Conservation (phyloP, 305 asterid species). For the Fraxinus velutina region DNA sequence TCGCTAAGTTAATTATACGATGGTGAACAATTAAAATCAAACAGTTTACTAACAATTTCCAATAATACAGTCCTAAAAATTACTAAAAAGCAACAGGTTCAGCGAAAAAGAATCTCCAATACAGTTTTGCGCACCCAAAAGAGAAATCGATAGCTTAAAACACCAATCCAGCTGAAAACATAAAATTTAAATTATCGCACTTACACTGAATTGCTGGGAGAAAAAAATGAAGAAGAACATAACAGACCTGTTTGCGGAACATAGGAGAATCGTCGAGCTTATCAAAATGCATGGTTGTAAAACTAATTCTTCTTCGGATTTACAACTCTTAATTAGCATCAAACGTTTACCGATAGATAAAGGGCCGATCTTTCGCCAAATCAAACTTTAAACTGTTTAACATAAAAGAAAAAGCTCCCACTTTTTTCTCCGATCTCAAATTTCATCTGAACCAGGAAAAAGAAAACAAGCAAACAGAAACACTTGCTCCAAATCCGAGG, state of each 20-base stretch:
- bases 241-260: slow-evolving; percentile 95
- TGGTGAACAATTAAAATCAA: slow-evolving; percentile 18
- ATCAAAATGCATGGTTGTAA: slow-evolving; percentile 76
- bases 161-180: slow-evolving; percentile 7
- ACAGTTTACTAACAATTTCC: neutral
- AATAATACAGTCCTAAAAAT: neutral
- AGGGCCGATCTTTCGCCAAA: slow-evolving; percentile 39
- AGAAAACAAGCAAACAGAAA: neutral
- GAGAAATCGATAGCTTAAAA: slow-evolving; percentile 9
- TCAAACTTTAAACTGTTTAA: slow-evolving; percentile 7
- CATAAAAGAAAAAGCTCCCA: slow-evolving; percentile 28
- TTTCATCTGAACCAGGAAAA: slow-evolving; percentile 25
- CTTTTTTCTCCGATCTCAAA: slow-evolving; percentile 37
- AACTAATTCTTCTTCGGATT: slow-evolving; percentile 27
- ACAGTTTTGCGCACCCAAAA: slow-evolving; percentile 8
- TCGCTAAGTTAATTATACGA: slow-evolving; percentile 9
- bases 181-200: slow-evolving; percentile 1
- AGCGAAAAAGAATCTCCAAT: neutral
- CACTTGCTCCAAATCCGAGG: slow-evolving; percentile 32
- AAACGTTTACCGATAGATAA: slow-evolving; percentile 29
- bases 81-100: slow-evolving; percentile 19
- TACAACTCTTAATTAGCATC: slow-evolving; percentile 30
- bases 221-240: neutral
- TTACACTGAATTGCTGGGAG: slow-evolving; percentile 13
- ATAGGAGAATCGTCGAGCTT: slow-evolving; percentile 99